phyloP scores from a whole-genome alignment of 139 green algal genomes.

The Coelastrella sp. region DNA sequence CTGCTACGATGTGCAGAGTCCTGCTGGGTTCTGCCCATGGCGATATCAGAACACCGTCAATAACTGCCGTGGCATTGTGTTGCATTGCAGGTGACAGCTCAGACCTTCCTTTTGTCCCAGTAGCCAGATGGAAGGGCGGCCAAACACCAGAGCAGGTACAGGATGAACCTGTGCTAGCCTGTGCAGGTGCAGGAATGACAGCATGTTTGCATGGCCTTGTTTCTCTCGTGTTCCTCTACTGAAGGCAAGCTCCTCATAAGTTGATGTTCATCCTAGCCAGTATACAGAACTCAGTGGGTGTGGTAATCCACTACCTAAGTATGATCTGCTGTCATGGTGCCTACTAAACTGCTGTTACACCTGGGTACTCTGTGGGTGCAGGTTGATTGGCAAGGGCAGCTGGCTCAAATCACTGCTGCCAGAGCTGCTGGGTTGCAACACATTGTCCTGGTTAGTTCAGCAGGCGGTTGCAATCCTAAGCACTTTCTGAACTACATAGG shows the following conservation, averaged over 20 bases:
- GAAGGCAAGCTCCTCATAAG: no score
- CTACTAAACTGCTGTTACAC: not conserved
- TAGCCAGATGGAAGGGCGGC: slow-evolving; percentile 29
- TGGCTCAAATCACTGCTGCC: slow-evolving; percentile 37
- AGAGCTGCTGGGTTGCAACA: slow-evolving; percentile 21
- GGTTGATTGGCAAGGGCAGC: slow-evolving; percentile 36
- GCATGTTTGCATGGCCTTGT: not conserved
- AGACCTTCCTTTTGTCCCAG: slow-evolving; percentile 33
- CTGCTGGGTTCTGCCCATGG: not conserved
- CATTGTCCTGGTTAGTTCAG: slow-evolving; percentile 36
- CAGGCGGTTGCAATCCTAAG: slow-evolving; percentile 48
- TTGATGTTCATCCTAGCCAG: no score
- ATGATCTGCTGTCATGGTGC: not conserved
- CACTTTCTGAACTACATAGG: slow-evolving; percentile 60
- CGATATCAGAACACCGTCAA: not conserved
- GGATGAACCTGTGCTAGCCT: no score
- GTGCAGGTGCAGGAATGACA: no score
- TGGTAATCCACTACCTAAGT: not conserved
- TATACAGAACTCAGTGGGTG: no score
- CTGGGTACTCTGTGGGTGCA: not conserved
- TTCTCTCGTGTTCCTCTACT: no score
- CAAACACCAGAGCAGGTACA: slow-evolving; percentile 19
- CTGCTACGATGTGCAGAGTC: not conserved
- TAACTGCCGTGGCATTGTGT: not conserved
- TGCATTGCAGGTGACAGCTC: not conserved